phyloP scores from a whole-genome alignment of 2,329 filamentous ascomycete genomes.

The Penicillium brasilianum region DNA sequence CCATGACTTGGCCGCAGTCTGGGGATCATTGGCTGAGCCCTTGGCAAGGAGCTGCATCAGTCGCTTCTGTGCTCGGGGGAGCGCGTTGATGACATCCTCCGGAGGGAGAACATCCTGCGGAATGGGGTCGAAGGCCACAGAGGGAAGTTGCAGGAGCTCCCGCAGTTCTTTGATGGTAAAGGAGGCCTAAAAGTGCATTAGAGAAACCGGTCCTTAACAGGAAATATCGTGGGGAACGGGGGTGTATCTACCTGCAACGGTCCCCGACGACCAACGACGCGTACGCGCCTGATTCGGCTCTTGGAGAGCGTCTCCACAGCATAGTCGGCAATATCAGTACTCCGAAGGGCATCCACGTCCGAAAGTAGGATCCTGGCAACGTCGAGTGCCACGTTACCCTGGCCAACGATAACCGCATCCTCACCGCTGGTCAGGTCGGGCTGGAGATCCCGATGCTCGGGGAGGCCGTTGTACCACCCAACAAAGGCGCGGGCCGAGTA shows the following conservation, averaged over 20 bases:
- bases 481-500: conserved; percentile 92
- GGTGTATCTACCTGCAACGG: conserved; percentile 73
- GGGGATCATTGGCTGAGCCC: conserved; percentile 62
- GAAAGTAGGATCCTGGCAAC: conserved; percentile 86
- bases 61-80: conserved; percentile 76
- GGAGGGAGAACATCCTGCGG: conserved; percentile 69
- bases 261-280: conserved; percentile 86
- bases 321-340: conserved; percentile 87
- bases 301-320: conserved; percentile 74
- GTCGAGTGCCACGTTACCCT: conserved; percentile 95
- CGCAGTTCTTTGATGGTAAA: conserved; percentile 95
- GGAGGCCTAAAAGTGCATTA: conserved; percentile 65
- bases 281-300: conserved; percentile 78
- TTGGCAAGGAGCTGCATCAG: conserved; percentile 82
- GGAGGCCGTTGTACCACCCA: conserved; percentile 97
- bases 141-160: conserved; percentile 79
- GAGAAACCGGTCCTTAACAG: conserved; percentile 3
- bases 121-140: conserved; percentile 73
- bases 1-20: conserved; percentile 70
- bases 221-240: neutral
- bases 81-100: conserved; percentile 62
- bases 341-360: conserved; percentile 71
- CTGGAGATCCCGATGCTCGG: conserved; percentile 74
- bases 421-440: conserved; percentile 77
- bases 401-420: conserved; percentile 85